Conservation (phyloP, 2,329 filamentous ascomycete species). For the Pseudogymnoascus sp. region DNA sequence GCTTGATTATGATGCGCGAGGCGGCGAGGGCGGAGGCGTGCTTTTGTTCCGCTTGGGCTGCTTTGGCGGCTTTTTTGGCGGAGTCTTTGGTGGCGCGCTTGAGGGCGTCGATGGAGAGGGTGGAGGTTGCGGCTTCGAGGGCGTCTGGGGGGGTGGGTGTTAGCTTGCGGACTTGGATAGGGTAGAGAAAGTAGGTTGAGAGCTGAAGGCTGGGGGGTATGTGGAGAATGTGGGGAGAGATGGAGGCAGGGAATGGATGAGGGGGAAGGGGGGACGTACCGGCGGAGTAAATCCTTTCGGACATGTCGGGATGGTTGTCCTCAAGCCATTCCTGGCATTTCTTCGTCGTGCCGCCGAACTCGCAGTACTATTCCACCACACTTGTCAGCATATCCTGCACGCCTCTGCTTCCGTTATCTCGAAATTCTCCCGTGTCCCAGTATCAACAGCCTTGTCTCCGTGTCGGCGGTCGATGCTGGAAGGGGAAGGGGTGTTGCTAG, state of each 20-base stretch:
- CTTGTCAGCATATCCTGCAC: constrained; percentile 14
- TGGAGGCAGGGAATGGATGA: background rate
- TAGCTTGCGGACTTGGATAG: background rate
- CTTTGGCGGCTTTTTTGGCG: constrained; percentile 93
- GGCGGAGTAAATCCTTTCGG: constrained; percentile 74
- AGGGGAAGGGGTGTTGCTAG: background rate
- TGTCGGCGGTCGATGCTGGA: background rate
- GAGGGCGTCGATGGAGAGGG: constrained; percentile 82
- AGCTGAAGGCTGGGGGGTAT: constrained; percentile 1
- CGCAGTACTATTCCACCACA: constrained; percentile 68
- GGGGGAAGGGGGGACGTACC: constrained; percentile 41
- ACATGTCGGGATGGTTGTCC: constrained; percentile 63
- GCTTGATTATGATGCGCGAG: constrained; percentile 82
- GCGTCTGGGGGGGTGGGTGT: constrained; percentile 47
- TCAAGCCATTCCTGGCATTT: constrained; percentile 97
- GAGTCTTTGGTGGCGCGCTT: constrained; percentile 94
- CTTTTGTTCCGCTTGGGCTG: constrained; percentile 75
- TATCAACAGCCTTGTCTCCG: background rate
- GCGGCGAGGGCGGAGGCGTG: constrained; percentile 74
- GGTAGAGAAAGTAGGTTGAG: background rate
- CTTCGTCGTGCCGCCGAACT: constrained; percentile 91
- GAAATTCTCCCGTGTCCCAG: background rate
- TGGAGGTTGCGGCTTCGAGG: constrained; percentile 72
- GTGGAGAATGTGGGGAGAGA: background rate
- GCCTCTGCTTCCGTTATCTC: background rate